phyloP scores from a whole-genome alignment of 306 rosid genomes.

The Prunus kanzakura region DNA sequence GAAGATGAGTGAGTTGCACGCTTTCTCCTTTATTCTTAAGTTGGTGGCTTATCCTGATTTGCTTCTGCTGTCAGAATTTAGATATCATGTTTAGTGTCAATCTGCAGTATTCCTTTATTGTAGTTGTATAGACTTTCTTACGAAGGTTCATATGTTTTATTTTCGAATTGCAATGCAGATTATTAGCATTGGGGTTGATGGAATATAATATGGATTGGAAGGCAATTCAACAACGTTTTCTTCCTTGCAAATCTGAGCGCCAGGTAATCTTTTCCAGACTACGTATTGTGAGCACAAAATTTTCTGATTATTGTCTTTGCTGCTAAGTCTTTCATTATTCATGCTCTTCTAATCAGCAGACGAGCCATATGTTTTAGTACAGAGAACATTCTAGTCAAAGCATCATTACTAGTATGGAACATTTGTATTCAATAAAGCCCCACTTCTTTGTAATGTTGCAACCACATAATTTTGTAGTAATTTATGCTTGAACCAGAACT shows the following conservation, averaged over 20 bases:
- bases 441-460: background rate
- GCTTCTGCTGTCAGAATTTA: background rate
- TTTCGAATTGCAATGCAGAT: slow-evolving; percentile 44
- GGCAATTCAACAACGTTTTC: slow-evolving; percentile 83
- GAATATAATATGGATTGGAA: slow-evolving; percentile 97
- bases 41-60: slow-evolving; percentile 7
- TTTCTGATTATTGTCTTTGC: background rate
- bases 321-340: background rate
- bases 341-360: background rate
- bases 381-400: background rate
- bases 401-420: background rate
- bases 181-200: slow-evolving; percentile 82
- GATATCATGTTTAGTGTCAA: background rate
- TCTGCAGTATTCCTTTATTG: background rate
- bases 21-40: slow-evolving; percentile 17
- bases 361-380: background rate
- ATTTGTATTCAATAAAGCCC: background rate
- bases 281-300: slow-evolving; percentile 1
- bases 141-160: slow-evolving; percentile 13
- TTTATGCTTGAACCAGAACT: slow-evolving; percentile 3
- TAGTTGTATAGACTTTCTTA: slow-evolving; percentile 1
- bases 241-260: slow-evolving; percentile 87
- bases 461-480: background rate
- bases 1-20: slow-evolving; percentile 86
- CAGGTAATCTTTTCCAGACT: slow-evolving; percentile 55